Conservation (phyloP, 1,284 basidiomycete genomes). For the Apiotrichum brassicae region DNA sequence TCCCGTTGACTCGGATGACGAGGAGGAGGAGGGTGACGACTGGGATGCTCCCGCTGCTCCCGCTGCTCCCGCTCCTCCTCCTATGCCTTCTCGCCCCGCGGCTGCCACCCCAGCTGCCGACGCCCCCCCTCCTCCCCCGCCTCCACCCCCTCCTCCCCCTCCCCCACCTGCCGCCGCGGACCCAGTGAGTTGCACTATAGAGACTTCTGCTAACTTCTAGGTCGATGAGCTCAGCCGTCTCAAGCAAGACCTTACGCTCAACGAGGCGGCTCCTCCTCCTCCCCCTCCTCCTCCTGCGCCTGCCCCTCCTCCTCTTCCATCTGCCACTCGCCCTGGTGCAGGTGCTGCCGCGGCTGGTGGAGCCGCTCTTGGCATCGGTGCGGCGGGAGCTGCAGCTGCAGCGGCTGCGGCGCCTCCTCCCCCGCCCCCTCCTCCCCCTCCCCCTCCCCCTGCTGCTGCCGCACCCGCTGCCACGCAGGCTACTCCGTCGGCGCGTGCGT, state of each 20-base stretch:
- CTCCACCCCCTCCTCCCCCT: constrained; percentile 39
- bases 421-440: constrained; percentile 32
- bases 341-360: constrained; percentile 1
- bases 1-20: constrained; percentile 26
- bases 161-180: constrained; percentile 44
- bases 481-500: constrained; percentile 26
- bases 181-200: constrained; percentile 27
- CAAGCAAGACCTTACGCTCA: constrained; percentile 40
- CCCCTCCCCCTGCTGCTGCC: constrained; percentile 20
- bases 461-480: not conserved
- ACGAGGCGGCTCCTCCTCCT: constrained; percentile 27
- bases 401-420: constrained; percentile 23
- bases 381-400: not conserved
- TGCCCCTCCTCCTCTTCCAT: not conserved
- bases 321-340: not conserved
- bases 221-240: constrained; percentile 39
- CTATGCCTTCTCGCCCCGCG: constrained; percentile 8
- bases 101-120: not conserved
- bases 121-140: constrained; percentile 17
- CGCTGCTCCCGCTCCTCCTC: constrained; percentile 14
- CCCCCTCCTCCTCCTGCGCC: constrained; percentile 23
- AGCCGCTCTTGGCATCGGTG: too few relatives aligned
- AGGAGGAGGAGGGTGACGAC: constrained; percentile 34
- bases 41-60: constrained; percentile 37
- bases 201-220: constrained; percentile 19